These are phyloP conservation scores for Cladochytrium replicatum DNA, from an alignment of 192 early-diverging fungal genomes.

Conservation along the genomic window DNA sequence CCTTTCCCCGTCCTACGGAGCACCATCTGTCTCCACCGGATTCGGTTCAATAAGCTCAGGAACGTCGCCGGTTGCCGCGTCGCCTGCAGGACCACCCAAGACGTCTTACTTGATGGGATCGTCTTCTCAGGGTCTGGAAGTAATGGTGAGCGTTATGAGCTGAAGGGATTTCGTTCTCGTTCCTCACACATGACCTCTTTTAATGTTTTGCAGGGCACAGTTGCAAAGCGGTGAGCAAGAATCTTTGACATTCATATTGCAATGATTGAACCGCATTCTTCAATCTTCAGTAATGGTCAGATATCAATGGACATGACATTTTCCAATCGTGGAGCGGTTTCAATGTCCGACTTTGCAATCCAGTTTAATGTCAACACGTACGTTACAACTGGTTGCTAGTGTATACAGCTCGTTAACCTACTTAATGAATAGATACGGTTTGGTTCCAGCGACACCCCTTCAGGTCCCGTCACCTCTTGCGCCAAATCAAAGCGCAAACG, in stretches of 20 bases:
- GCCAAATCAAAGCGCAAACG: conserved; percentile 14
- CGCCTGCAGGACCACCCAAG: too few species aligned
- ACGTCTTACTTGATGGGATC: conserved; percentile 13
- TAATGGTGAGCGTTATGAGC: too few species aligned
- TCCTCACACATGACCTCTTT: too few species aligned
- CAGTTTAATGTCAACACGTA: conserved; percentile 49
- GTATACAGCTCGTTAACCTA: conserved; percentile 2
- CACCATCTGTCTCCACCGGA: too few species aligned
- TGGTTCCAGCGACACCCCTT: conserved; percentile 29
- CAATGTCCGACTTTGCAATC: conserved; percentile 46
- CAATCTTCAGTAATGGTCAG: conserved; percentile 14
- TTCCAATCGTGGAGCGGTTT: conserved; percentile 18
- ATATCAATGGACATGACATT: conserved; percentile 33
- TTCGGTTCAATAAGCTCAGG: too few species aligned
- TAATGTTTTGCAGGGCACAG: too few species aligned
- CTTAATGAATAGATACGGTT: conserved; percentile 25
- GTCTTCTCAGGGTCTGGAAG: too few species aligned
- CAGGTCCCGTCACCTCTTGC: conserved; percentile 21
- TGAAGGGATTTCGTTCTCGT: too few species aligned
- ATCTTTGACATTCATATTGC: background rate
- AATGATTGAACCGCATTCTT: background rate
- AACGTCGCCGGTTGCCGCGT: too few species aligned
- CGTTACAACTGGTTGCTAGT: background rate
- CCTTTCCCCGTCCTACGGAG: too few species aligned
- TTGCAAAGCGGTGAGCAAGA: too few species aligned